Percentiles rank a stretch among this genome's conserved stretches.
phyloP scores from a whole-genome alignment of 2,329 filamentous ascomycete genomes.

The Neophaeococcomyces aloes region DNA sequence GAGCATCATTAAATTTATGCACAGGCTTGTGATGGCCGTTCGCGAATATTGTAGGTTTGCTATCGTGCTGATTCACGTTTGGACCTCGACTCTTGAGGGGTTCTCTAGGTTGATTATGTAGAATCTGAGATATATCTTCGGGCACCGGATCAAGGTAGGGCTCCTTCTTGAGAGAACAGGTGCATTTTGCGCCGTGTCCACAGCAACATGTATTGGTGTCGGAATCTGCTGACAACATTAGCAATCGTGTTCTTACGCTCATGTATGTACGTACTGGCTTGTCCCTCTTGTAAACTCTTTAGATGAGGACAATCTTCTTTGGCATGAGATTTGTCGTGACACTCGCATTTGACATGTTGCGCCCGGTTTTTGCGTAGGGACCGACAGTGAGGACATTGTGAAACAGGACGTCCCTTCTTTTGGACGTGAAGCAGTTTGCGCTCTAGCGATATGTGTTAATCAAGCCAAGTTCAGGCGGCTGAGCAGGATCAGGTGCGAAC shows the following conservation, averaged over 20 bases:
- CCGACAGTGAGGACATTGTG: constrained; percentile 95
- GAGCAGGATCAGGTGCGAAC: constrained; percentile 29
- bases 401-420: constrained; percentile 93
- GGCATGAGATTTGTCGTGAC: constrained; percentile 64
- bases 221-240: constrained; percentile 7
- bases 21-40: constrained; percentile 56
- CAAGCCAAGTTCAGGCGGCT: not conserved
- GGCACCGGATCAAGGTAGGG: constrained; percentile 39
- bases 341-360: constrained; percentile 93
- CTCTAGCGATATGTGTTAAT: too few relatives aligned
- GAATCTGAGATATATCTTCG: constrained; percentile 25
- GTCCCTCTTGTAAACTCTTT: constrained; percentile 24
- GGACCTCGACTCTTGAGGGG: constrained; percentile 45
- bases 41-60: constrained; percentile 49
- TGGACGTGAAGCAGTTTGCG: constrained; percentile 88
- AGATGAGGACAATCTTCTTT: constrained; percentile 25
- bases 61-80: constrained; percentile 41
- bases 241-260: not conserved
- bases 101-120: constrained; percentile 27
- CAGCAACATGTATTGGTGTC: constrained; percentile 36
- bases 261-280: constrained; percentile 22
- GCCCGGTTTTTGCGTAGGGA: constrained; percentile 90
- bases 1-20: constrained; percentile 55
- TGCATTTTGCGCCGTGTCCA: constrained; percentile 49
- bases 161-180: constrained; percentile 52